Percentiles rank a stretch among this genome's conserved stretches.
phyloP scores from a whole-genome alignment of 2,329 filamentous ascomycete genomes.

The Fusarium mangiferae region DNA sequence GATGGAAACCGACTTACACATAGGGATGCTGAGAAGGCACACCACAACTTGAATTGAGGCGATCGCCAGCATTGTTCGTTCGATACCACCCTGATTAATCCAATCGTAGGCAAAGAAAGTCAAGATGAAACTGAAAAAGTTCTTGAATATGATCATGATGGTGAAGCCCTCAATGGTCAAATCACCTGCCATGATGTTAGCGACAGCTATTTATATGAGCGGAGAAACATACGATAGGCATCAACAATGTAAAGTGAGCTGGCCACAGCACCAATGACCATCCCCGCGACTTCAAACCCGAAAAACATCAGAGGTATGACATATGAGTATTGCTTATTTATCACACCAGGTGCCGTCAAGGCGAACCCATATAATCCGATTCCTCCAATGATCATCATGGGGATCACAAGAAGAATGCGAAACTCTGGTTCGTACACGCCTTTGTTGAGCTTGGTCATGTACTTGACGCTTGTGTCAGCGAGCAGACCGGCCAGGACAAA shows the following conservation, averaged over 20 bases:
- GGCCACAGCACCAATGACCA: slow-evolving; percentile 91
- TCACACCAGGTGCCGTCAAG: slow-evolving; percentile 72
- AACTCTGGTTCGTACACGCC: slow-evolving; percentile 95
- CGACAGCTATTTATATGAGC: too few relatives aligned
- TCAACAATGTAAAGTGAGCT: slow-evolving; percentile 91
- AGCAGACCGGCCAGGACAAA: slow-evolving; percentile 79
- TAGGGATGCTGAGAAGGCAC: slow-evolving; percentile 78
- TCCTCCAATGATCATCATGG: slow-evolving; percentile 81
- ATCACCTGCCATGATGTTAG: slow-evolving; percentile 63
- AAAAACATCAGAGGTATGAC: slow-evolving; percentile 84
- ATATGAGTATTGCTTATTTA: slow-evolving; percentile 70
- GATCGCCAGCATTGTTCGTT: slow-evolving; percentile 73
- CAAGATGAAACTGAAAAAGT: slow-evolving; percentile 87
- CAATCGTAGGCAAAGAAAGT: slow-evolving; percentile 88
- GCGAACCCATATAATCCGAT: slow-evolving; percentile 88
- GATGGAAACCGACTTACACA: slow-evolving; percentile 78
- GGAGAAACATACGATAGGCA: slow-evolving; percentile 76
- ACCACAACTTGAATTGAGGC: slow-evolving; percentile 81
- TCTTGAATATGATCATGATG: slow-evolving; percentile 92
- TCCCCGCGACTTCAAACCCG: slow-evolving; percentile 83
- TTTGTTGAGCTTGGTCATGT: slow-evolving; percentile 77
- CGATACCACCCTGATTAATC: slow-evolving; percentile 74
- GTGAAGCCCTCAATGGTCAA: slow-evolving; percentile 90
- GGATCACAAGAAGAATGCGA: slow-evolving; percentile 82
- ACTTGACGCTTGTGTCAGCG: slow-evolving; percentile 76